Base-by-base conservation (phyloP, 345 rosid genomes). In the Clausena lansium region DNA sequence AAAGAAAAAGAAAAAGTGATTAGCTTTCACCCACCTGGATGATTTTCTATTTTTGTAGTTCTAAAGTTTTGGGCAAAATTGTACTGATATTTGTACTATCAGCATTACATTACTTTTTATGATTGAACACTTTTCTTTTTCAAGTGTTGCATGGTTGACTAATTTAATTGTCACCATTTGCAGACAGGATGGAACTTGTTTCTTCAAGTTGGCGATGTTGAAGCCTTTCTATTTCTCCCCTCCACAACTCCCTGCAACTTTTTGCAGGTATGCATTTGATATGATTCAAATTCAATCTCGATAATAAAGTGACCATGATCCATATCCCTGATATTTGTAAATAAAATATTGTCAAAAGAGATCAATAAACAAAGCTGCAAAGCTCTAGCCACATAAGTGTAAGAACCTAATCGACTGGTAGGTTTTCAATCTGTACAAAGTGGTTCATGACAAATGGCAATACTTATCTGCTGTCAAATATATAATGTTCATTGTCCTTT, bases 381-480 rank as follows among this genome's bases (percentile, higher is more conserved):
- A 5, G 28, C 77, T 72, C 41, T 32, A 45, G 63, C 84, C 81
- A 77, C 86, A 73, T 28, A 63, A 64, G 70, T 55, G 52, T 76
- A 4, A 30, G 75, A 62, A 30, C 54, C 47, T 60, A 73, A 45
- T 65, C 3, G 71, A 67, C 5, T 66, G 69, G 83, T 74, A 73
- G 65, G 80, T 72, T 82, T 73, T 32, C 32, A 10, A n/a, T 25
- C 78, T 60, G 70, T 71, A 41, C 66, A 62, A 55, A 58, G 61
- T 78, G 61, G 82, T 67, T 68, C 36, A 62, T 67, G 73, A 72
- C 80, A 78, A 78, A 54, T 69, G 35, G 38, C 39, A 52, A 67
- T 55, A 52, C 66, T 57, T 30, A 61, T 28, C 20, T 58, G 50
- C 72, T 77, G 62, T 38, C 71, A 73, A 65, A 22, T 38, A 57